These are phyloP conservation scores for Polyporus tsugae DNA, from an alignment of 1,284 basidiomycete species.

Conservation along the genomic window DNA sequence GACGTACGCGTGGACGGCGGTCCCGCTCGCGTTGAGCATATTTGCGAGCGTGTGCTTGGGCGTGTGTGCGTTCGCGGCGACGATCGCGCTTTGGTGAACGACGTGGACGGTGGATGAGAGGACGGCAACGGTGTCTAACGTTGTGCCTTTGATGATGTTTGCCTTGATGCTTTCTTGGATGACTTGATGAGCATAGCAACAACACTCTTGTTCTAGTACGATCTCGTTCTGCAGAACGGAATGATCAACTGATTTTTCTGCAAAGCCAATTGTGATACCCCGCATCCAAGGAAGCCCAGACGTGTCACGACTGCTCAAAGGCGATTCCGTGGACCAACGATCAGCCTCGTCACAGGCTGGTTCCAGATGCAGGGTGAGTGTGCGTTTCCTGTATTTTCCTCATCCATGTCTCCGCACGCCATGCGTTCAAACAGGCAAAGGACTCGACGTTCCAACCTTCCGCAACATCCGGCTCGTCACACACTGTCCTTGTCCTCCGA, in stretches of 20 bases:
- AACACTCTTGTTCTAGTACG: not conserved
- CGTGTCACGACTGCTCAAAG: not conserved
- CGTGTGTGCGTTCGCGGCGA: slow-evolving; percentile 32
- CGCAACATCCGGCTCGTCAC: no score
- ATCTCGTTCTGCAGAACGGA: not conserved
- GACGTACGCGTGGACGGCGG: slow-evolving; percentile 45
- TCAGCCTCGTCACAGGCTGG: no score
- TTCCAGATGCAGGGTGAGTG: no score
- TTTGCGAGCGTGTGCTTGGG: slow-evolving; percentile 44
- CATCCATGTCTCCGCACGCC: no score
- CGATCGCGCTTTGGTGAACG: slow-evolving; percentile 37
- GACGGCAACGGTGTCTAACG: not conserved
- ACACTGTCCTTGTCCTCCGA: no score
- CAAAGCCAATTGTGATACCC: not conserved
- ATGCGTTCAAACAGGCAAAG: no score
- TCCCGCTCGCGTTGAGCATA: slow-evolving; percentile 42
- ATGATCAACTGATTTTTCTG: not conserved
- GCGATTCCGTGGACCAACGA: no score
- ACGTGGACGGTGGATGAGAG: not conserved
- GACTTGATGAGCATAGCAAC: not conserved
- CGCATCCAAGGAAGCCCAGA: not conserved
- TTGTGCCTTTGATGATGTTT: not conserved
- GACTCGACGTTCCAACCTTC: no score
- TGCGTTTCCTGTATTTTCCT: no score
- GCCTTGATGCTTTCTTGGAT: not conserved